phyloP scores from a whole-genome alignment of 495 filamentous ascomycete species.

The Monascus purpureus region DNA sequence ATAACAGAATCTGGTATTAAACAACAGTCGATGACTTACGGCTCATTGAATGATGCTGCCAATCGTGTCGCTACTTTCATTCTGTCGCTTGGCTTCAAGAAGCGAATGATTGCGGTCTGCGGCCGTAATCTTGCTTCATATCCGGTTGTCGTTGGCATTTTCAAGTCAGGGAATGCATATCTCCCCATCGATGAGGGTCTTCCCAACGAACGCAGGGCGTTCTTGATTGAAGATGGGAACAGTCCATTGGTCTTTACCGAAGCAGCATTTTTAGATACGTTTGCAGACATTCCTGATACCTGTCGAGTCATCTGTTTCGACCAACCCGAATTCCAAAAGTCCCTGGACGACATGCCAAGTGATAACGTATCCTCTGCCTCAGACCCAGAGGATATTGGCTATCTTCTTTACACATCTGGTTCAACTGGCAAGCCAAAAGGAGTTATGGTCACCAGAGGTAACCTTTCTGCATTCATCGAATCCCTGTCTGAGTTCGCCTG shows the following conservation, averaged over 20 bases:
- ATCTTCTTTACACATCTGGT: constrained; percentile 92
- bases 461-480: constrained; percentile 33
- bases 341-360: constrained; percentile 8
- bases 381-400: constrained; percentile 79
- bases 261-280: constrained; percentile 6
- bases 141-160: constrained; percentile 28
- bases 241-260: constrained; percentile 19
- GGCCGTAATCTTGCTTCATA: constrained; percentile 29
- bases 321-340: constrained; percentile 13
- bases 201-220: constrained; percentile 29
- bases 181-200: constrained; percentile 44
- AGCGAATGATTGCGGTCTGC: constrained; percentile 29
- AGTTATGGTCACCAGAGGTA: constrained; percentile 52
- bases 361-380: constrained; percentile 10
- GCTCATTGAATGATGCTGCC: constrained; percentile 19
- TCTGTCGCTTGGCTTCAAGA: constrained; percentile 14
- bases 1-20: constrained; percentile 12
- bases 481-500: constrained; percentile 18
- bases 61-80: constrained; percentile 26
- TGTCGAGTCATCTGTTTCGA: constrained; percentile 18
- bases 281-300: constrained; percentile 10
- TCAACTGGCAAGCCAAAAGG: constrained; percentile 97
- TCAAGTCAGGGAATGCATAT: constrained; percentile 57
- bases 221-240: constrained; percentile 25
- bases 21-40: constrained; percentile 25